A percentile compares a stretch with the other conserved stretches of the same genome.
Evolutionary conservation across 176 grass and related monocot species (phyloP).

Genomic region (Triticum aestivum): IWGSC_CS_RefSeq_v2.1 NC_057808.1:371971833-371972332

Average conservation of each 20-base stretch:
- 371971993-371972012: not conserved
- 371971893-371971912: not conserved
- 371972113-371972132: not conserved
- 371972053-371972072: not conserved
- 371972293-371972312: constrained; percentile 74
- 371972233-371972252: constrained; percentile 45
- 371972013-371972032: not conserved
- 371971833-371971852: not conserved
- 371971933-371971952: not conserved
- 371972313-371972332: constrained; percentile 28
- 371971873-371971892: not conserved
- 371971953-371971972: not conserved
- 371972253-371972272: constrained; percentile 46
- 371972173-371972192: constrained; percentile 41
- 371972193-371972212: constrained; percentile 26
- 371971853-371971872: not conserved
- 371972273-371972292: constrained; percentile 65
- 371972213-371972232: constrained; percentile 44
- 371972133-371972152: constrained; percentile 22
- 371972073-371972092: not conserved
- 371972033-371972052: not conserved
- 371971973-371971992: not conserved
- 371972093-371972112: not conserved
- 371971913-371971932: not conserved
- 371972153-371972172: constrained; percentile 44